These are phyloP conservation scores for Coprinellus aureogranulatus DNA, from an alignment of 768 basidiomycete species.

Conservation along the genomic window DNA sequence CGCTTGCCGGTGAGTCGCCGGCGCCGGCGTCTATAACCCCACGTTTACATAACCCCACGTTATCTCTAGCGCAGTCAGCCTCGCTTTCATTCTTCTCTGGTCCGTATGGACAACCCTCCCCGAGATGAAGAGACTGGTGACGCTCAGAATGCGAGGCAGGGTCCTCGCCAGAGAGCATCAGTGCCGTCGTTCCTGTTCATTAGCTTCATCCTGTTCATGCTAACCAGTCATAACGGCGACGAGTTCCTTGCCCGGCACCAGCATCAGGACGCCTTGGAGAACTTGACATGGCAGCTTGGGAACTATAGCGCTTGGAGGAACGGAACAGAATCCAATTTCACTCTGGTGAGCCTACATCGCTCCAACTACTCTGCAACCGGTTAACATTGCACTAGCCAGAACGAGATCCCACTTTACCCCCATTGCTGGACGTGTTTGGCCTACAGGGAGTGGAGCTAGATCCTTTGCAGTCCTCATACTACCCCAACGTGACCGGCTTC, in stretches of 20 bases:
- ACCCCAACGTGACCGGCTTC: slow-evolving; percentile 76
- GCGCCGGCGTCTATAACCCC: slow-evolving; percentile 1
- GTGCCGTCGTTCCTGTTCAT: slow-evolving; percentile 74
- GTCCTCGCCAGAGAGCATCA: slow-evolving; percentile 42
- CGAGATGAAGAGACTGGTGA: slow-evolving; percentile 41
- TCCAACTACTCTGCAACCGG: neutral
- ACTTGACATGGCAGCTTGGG: slow-evolving; percentile 56
- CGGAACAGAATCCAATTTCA: slow-evolving; percentile 63
- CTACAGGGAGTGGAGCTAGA: slow-evolving; percentile 44
- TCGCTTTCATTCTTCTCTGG: neutral
- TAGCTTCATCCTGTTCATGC: slow-evolving; percentile 71
- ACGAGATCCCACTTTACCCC: slow-evolving; percentile 38
- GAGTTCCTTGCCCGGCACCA: slow-evolving; percentile 62
- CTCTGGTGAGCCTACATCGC: slow-evolving; percentile 46
- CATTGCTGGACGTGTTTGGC: slow-evolving; percentile 50
- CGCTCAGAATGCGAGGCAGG: slow-evolving; percentile 24
- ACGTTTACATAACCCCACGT: no score
- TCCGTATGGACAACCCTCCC: slow-evolving; percentile 21
- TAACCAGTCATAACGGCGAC: slow-evolving; percentile 72
- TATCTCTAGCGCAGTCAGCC: neutral
- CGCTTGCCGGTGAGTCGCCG: slow-evolving; percentile 1
- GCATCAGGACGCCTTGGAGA: slow-evolving; percentile 62
- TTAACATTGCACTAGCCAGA: slow-evolving; percentile 39
- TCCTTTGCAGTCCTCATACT: slow-evolving; percentile 55
- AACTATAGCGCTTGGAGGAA: slow-evolving; percentile 79